A percentile compares a stretch with the other conserved stretches of the same genome.
phyloP scores from a whole-genome alignment of 768 basidiomycete species.

The Hygrophorus pudorinus region DNA sequence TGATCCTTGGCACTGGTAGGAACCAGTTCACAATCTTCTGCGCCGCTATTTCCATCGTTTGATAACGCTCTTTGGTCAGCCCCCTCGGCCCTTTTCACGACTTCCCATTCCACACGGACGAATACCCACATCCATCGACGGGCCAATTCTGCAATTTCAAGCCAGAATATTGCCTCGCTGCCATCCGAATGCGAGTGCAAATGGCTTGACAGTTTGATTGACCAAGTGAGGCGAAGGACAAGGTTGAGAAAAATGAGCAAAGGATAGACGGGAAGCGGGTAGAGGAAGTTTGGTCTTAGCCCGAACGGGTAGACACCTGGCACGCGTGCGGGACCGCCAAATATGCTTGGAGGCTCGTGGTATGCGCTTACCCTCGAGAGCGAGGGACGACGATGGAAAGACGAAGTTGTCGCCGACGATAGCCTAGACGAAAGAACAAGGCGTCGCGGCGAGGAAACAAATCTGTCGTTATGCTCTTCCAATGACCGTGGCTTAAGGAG shows the following conservation, averaged over 20 bases:
- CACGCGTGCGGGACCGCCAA: conserved; percentile 13
- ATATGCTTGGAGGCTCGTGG: conserved; percentile 11
- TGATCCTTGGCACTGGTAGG: conserved; percentile 14
- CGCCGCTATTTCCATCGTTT: conserved; percentile 22
- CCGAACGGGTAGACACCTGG: conserved; percentile 47
- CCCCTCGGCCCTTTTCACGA: conserved; percentile 41
- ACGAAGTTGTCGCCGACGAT: conserved; percentile 6
- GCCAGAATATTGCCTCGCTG: conserved; percentile 74
- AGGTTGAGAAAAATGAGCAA: conserved; percentile 76
- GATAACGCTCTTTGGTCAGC: conserved; percentile 17
- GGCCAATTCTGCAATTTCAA: conserved; percentile 83
- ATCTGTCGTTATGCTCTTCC: conserved; percentile 18
- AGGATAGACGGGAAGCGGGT: conserved; percentile 79
- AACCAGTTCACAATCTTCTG: conserved; percentile 32
- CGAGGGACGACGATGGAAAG: conserved; percentile 4
- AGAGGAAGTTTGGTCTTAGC: conserved; percentile 65
- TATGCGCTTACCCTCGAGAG: conserved; percentile 10
- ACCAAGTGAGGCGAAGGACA: conserved; percentile 88
- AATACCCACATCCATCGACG: conserved; percentile 99
- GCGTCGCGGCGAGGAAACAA: conserved; percentile 26
- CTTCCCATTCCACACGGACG: conserved; percentile 94
- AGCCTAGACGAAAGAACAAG: conserved; percentile 33
- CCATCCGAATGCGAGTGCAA: conserved; percentile 73
- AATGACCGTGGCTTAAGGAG: conserved; percentile 39
- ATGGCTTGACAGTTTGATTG: conserved; percentile 81